Base-by-base conservation (phyloP, 495 filamentous ascomycete genomes). In the Trichoderma reesei region DNA sequence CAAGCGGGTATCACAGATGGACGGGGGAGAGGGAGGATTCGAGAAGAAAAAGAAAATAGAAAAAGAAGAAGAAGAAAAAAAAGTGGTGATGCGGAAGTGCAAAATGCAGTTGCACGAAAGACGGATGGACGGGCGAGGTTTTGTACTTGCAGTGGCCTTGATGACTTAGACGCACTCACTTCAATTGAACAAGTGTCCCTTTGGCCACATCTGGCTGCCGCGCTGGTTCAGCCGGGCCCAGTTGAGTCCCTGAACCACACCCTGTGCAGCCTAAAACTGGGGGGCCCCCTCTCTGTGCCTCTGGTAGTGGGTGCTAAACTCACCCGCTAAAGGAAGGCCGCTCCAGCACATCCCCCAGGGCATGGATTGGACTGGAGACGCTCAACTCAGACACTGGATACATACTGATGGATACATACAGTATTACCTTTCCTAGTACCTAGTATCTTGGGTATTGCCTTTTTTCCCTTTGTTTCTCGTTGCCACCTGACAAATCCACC, bases 111-210 rank as follows among this genome's bases (percentile, higher is more conserved):
- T 14, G 51, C 31, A 56, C 13, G 51, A 56, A 26, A 34, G 51
- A 56, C 18, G 51, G 51, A 56, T 31, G 51, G 26, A 34, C 9
- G 51, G 9, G 26, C 14, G 20, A 56, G 51, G 51, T 56, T 56
- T 56, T 56, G 51, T 56, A 56, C 26, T 14, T 14, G 2, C 10
- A 10, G 9, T 10, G 26, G 51, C 20, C 11, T 33, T 20, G 51
- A 56, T 56, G 51, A 56, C 51, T 56, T 56, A 56, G 51, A 56
- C 51, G 51, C 51, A 46, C 42, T 18, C n/a, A 26, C 26, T 48
- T 54, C 46, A 56, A 56, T 56, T 56, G 51, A 56, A 56, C 51
- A 56, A 56, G 51, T 56, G 51, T 56, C 51, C 51, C 51, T 56
- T 56, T 56, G 51, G 51, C 20, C 51, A 56, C 26, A 56, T 56